Evolutionary conservation across 2,329 filamentous ascomycete genomes (phyloP).

Genomic region (Sphaceloma murrayae): DNA sequence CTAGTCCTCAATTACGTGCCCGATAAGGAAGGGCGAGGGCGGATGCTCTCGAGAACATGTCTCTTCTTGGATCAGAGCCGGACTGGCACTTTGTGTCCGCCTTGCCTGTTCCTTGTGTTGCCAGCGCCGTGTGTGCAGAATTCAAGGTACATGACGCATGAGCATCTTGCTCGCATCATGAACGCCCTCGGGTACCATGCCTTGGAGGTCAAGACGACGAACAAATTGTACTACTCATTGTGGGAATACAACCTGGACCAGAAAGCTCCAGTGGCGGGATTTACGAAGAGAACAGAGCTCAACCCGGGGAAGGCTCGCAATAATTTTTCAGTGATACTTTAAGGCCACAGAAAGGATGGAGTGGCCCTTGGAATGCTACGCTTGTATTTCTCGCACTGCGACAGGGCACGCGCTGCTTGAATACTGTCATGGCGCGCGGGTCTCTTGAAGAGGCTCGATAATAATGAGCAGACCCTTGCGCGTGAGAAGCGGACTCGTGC

Average conservation of each 20-base stretch:
- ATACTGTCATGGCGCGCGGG: no score
- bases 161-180: constrained; percentile 64
- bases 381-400: no score
- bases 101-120: constrained; percentile 77
- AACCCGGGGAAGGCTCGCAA: constrained; percentile 69
- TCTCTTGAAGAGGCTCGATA: no score
- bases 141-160: constrained; percentile 76
- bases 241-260: constrained; percentile 51
- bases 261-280: constrained; percentile 23
- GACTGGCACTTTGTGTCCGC: constrained; percentile 39
- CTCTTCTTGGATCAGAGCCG: constrained; percentile 50
- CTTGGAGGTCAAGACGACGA: constrained; percentile 59
- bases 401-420: no score
- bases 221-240: constrained; percentile 83
- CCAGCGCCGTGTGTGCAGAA: constrained; percentile 82
- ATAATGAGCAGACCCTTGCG: no score
- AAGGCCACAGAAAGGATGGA: no score
- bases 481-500: no score
- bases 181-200: constrained; percentile 60
- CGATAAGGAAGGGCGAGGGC: constrained; percentile 60
- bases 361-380: no score
- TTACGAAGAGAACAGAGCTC: constrained; percentile 64
- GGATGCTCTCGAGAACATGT: constrained; percentile 72
- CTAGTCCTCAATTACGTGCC: constrained; percentile 93
- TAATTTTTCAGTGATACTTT: constrained; percentile 64